Base-by-base conservation (phyloP, 139 green algal genomes). In the Diplosphaera chodatii region DNA sequence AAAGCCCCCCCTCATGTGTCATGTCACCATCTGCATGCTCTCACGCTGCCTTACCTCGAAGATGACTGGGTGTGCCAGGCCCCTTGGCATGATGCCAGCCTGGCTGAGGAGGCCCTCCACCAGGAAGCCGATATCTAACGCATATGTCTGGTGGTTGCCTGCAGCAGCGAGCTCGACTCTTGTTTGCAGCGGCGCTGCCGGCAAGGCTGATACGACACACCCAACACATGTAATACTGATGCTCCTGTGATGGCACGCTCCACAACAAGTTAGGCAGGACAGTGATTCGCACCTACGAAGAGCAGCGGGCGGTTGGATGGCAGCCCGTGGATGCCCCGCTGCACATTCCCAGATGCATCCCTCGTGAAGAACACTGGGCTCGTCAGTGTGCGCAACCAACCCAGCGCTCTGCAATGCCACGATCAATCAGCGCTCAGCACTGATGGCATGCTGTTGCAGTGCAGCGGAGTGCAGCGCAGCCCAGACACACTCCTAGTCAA, bases 101-200 rank as follows among this genome's bases (percentile, higher is more conserved):
- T 80, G 33, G 1, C 55, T 27, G 23, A 80, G 6, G 13, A 80
- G 22, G n/a, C 59, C 41, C 21, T 75, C 75, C 21, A 80, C 40
- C 21, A 80, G 5, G 34, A 70, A 28, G 4, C 77, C 79, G 25
- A 95, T 87, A 82, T 98, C 93, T 8, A 89, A 70, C 0, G 89
- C 87, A 70, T 93, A 86, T 2, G 87, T 86, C 75, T 97, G 91
- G 84, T 99, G 94, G 83, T 99, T 99, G 72, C 94, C 48, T 59
- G 48, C 18, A 25, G n/a, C n/a, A n/a, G n/a, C n/a, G n/a, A n/a
- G n/a, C n/a, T n/a, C n/a, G n/a, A n/a, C n/a, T n/a, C n/a, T n/a
- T n/a, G n/a, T n/a, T n/a, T n/a, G n/a, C n/a, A n/a, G n/a, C n/a
- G n/a, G n/a, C n/a, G n/a, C n/a, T n/a, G n/a, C n/a, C n/a, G n/a